Conservation (phyloP, 2,329 filamentous ascomycete genomes). For the Aschersonia sp. region DNA sequence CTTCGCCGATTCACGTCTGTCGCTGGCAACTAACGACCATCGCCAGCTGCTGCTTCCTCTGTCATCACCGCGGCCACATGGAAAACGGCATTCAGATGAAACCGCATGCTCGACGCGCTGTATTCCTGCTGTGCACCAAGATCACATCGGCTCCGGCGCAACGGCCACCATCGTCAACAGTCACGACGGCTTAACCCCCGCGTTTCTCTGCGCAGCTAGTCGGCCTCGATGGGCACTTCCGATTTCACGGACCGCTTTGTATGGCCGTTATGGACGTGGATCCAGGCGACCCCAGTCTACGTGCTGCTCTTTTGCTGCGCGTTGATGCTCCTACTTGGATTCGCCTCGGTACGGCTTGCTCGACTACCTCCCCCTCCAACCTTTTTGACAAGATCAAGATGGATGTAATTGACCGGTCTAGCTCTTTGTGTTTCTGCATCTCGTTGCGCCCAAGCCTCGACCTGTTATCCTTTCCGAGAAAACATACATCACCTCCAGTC, state of each 20-base stretch:
- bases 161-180: too few species aligned
- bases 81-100: neutral
- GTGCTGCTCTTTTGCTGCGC: slow-evolving; percentile 21
- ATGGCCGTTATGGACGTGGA: slow-evolving; percentile 18
- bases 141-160: too few species aligned
- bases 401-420: slow-evolving; percentile 8
- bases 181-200: too few species aligned
- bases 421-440: slow-evolving; percentile 52
- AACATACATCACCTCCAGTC: slow-evolving; percentile 62
- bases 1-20: neutral
- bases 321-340: slow-evolving; percentile 16
- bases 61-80: neutral
- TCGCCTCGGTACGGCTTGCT: slow-evolving; percentile 20
- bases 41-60: neutral
- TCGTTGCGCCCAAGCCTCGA: slow-evolving; percentile 72
- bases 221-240: slow-evolving; percentile 6
- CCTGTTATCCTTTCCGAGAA: slow-evolving; percentile 65
- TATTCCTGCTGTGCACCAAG: too few species aligned
- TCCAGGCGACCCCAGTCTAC: slow-evolving; percentile 23
- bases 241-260: slow-evolving; percentile 19
- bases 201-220: neutral
- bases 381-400: too few species aligned
- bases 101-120: too few species aligned
- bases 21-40: neutral
- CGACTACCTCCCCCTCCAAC: neutral